Evolutionary conservation across 192 early-diverging fungal genomes (phyloP).

Genomic region (Phycomyces blakesleeanus): DNA sequence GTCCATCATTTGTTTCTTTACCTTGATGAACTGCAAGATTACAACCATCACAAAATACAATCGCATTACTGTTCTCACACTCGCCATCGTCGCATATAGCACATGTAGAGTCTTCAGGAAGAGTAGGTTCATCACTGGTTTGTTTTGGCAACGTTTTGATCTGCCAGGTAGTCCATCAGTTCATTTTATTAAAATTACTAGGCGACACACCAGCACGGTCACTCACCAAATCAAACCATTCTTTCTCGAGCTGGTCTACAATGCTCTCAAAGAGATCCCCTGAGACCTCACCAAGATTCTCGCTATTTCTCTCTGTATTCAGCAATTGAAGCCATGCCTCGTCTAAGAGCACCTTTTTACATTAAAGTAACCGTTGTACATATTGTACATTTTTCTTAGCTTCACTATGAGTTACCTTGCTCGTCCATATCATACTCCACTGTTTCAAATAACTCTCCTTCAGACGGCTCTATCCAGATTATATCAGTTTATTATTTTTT

Average conservation of each 20-base stretch:
- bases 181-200: conserved; percentile 1
- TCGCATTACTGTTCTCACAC: conserved; percentile 98
- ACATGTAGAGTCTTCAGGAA: conserved; percentile 83
- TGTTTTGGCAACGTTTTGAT: conserved; percentile 79
- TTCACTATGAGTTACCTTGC: conserved; percentile 65
- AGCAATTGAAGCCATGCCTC: conserved; percentile 67
- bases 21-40: conserved; percentile 98
- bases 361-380: background rate
- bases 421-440: conserved; percentile 99
- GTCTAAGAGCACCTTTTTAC: conserved; percentile 44
- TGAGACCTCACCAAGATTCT: conserved; percentile 48
- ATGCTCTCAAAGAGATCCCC: conserved; percentile 76
- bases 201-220: background rate
- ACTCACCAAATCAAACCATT: conserved; percentile 90
- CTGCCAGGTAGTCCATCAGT: conserved; percentile 23
- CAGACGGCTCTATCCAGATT: conserved; percentile 45
- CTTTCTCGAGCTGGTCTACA: conserved; percentile 91
- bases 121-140: conserved; percentile 46
- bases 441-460: conserved; percentile 51
- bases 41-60: conserved; percentile 99
- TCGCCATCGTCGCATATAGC: conserved; percentile 98
- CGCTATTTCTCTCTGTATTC: conserved; percentile 60
- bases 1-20: conserved; percentile 21
- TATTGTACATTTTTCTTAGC: background rate
- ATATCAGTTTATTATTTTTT: background rate